These are phyloP conservation scores for Diplocarpon mali DNA, from an alignment of 2,329 filamentous ascomycete species.

Conservation along the genomic window DNA sequence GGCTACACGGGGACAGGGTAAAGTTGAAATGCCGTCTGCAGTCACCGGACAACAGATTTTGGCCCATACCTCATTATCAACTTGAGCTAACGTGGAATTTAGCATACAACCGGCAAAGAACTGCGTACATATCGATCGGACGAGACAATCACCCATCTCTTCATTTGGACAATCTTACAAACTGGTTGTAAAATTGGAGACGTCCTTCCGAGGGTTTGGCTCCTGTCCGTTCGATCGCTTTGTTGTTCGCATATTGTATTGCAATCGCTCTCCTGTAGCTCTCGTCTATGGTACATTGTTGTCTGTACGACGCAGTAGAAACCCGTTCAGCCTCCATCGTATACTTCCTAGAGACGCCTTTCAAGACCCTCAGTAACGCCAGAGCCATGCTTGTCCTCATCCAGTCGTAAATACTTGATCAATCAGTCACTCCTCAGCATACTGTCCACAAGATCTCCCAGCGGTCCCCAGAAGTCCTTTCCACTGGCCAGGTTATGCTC, in stretches of 20 bases:
- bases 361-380: conserved; percentile 20
- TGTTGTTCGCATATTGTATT: neutral
- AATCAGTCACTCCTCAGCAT: conserved; percentile 77
- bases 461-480: conserved; percentile 92
- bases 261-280: neutral
- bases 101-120: too few relatives aligned
- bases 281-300: neutral
- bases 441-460: conserved; percentile 92
- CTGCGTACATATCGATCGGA: too few relatives aligned
- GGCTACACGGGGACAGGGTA: too few relatives aligned
- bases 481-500: conserved; percentile 88
- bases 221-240: too few relatives aligned
- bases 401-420: conserved; percentile 4
- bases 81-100: too few relatives aligned
- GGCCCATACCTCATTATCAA: too few relatives aligned
- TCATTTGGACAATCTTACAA: too few relatives aligned
- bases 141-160: too few relatives aligned
- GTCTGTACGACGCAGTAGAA: neutral
- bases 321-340: neutral
- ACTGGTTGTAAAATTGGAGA: too few relatives aligned
- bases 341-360: conserved; percentile 11
- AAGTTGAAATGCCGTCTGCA: too few relatives aligned
- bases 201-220: too few relatives aligned
- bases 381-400: conserved; percentile 10
- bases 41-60: too few relatives aligned